Evolutionary conservation across 1,284 basidiomycete species (phyloP), one percentile per base, ranked within the genome.

Genomic region (Austroboletus rostrupii): DNA sequence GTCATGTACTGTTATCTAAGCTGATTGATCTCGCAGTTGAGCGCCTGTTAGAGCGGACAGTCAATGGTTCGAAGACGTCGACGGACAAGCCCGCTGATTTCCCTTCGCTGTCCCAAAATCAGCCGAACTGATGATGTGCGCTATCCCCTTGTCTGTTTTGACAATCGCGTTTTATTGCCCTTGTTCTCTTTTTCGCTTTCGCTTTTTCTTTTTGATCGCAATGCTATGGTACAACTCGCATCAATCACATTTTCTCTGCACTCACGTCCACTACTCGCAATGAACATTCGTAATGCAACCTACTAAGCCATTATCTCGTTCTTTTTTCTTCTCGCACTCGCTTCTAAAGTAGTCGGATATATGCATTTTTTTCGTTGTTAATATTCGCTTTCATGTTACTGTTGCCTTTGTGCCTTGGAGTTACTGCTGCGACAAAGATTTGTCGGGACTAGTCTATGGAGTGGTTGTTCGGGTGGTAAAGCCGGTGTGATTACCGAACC

Each of bases 41-140:
- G 64, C 80, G 83, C 32, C 71, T 87, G 29, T 69, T 90, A 50
- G 82, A 85, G 52, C 61, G 68, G 35, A 70, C 64, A 0, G 42
- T 55, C 48, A 66, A 61, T 53, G 45, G 48, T 32, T 62, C 60
- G 19, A 67, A 63, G 46, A 28, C 1, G 8, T 49, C 54, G 23
- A 62, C 33, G 29, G 65, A 67, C 45, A 67, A 59, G 33, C 63
- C 59, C 7, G 41, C 65, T 14, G 68, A 70, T 38, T 70, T 65
- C 32, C 68, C 65, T 1, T 55, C 66, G 13, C 32, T 70, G 46
- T 56, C 61, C 46, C 47, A 53, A 48, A 59, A 33, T 36, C 55
- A 57, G 46, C 26, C 53, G 16, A 55, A 62, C 48, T 67, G 49
- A 54, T 52, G 36, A 29, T 44, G 14, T 37, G 28, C 20, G 17